Evolutionary conservation across 768 basidiomycete species (phyloP).

Genomic region (Tricholomella constricta): DNA sequence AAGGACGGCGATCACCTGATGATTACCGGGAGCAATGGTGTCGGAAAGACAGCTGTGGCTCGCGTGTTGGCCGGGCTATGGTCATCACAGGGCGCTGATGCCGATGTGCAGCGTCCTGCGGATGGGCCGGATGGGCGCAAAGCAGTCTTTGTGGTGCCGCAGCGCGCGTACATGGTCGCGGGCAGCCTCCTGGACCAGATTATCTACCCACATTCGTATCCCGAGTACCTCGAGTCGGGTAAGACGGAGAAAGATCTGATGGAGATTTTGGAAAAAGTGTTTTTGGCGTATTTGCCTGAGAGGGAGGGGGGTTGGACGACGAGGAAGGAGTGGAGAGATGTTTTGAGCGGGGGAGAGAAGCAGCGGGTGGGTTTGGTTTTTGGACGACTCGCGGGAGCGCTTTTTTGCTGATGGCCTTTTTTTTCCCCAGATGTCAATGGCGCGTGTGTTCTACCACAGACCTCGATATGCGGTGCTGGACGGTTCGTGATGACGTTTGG

Average conservation of each 20-base stretch:
- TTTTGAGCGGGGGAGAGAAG: slow-evolving; percentile 95
- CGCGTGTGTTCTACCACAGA: slow-evolving; percentile 87
- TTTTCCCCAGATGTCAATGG: slow-evolving; percentile 74
- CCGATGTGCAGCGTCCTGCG: slow-evolving; percentile 36
- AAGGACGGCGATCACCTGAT: slow-evolving; percentile 81
- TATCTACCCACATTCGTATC: slow-evolving; percentile 88
- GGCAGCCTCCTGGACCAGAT: slow-evolving; percentile 91
- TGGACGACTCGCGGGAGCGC: background rate
- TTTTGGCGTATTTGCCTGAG: slow-evolving; percentile 80
- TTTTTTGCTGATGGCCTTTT: background rate
- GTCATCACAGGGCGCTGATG: slow-evolving; percentile 54
- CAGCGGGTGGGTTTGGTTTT: slow-evolving; percentile 61
- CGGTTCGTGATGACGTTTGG: slow-evolving; percentile 50
- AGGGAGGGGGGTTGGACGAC: slow-evolving; percentile 90
- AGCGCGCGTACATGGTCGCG: slow-evolving; percentile 88
- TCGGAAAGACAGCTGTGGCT: slow-evolving; percentile 89
- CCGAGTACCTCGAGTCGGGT: slow-evolving; percentile 62
- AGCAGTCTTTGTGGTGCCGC: slow-evolving; percentile 85
- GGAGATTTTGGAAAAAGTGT: slow-evolving; percentile 77
- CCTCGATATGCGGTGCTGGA: slow-evolving; percentile 86
- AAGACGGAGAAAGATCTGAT: slow-evolving; percentile 70
- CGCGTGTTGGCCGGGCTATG: slow-evolving; percentile 89
- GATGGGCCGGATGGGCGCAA: slow-evolving; percentile 39
- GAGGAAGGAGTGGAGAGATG: slow-evolving; percentile 95
- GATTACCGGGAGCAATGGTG: slow-evolving; percentile 92